Conservation (phyloP, 495 filamentous ascomycete species). For the Cairneyella variabilis region DNA sequence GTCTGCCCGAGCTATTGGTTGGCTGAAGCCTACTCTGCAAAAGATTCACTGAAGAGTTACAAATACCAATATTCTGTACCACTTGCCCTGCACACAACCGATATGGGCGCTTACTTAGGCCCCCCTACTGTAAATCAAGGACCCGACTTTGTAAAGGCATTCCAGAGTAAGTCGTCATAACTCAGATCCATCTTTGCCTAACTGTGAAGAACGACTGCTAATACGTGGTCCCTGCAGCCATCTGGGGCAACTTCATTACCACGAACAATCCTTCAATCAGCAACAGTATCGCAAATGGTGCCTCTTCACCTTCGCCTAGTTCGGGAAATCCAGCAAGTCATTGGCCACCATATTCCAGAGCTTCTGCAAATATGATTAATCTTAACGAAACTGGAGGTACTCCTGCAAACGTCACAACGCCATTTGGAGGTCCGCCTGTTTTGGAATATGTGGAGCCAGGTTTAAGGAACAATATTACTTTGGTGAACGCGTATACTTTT, state of each 20-base stretch:
- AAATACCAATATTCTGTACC: slow-evolving; percentile 51
- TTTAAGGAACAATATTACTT: slow-evolving; percentile 40
- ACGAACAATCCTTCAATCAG: slow-evolving; percentile 40
- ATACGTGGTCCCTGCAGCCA: slow-evolving; percentile 23
- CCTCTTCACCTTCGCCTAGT: slow-evolving; percentile 4
- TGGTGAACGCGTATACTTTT: slow-evolving; percentile 48
- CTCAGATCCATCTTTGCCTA: not conserved
- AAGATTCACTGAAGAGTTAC: slow-evolving; percentile 22
- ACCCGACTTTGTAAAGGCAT: slow-evolving; percentile 4
- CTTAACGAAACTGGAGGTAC: slow-evolving; percentile 50
- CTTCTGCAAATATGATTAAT: too few relatives aligned
- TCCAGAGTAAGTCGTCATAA: slow-evolving; percentile 8
- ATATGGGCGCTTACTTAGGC: slow-evolving; percentile 33
- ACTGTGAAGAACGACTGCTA: too few relatives aligned
- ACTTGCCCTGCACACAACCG: slow-evolving; percentile 42
- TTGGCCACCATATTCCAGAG: too few relatives aligned
- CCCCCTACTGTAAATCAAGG: slow-evolving; percentile 23
- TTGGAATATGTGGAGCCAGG: slow-evolving; percentile 37
- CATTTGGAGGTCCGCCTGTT: too few relatives aligned
- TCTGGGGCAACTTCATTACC: slow-evolving; percentile 46
- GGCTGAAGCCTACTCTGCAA: slow-evolving; percentile 43
- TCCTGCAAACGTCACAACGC: slow-evolving; percentile 16
- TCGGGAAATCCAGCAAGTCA: not conserved
- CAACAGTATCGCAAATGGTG: slow-evolving; percentile 31
- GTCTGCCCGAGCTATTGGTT: slow-evolving; percentile 60